Evolutionary conservation across 306 rosid species (phyloP).

Genomic region (Prunus campanulata): DNA sequence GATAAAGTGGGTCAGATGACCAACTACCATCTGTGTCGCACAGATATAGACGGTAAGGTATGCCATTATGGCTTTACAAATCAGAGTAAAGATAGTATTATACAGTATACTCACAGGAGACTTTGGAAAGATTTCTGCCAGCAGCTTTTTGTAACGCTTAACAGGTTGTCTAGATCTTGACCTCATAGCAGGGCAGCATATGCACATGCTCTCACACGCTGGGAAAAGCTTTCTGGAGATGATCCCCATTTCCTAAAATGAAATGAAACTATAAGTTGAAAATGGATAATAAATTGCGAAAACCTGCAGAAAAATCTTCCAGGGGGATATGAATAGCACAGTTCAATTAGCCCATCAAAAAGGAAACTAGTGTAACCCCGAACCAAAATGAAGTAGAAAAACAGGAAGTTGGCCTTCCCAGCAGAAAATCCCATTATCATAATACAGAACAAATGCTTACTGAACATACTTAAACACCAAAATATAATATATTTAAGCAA

Average conservation of each 20-base stretch:
- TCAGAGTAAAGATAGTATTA: not conserved
- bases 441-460: not conserved
- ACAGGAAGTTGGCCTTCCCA: not conserved
- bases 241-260: conserved; percentile 70
- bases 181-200: conserved; percentile 96
- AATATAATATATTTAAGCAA: not conserved
- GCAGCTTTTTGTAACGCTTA: conserved; percentile 87
- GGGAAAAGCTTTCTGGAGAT: conserved; percentile 92
- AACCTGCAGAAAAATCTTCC: conserved; percentile 17
- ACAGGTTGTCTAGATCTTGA: conserved; percentile 94
- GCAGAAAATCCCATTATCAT: not conserved
- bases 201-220: conserved; percentile 93
- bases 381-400: not conserved
- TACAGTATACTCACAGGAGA: conserved; percentile 57
- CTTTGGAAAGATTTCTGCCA: conserved; percentile 91
- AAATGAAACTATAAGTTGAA: not conserved
- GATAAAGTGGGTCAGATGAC: not conserved
- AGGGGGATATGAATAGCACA: not conserved
- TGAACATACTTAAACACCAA: not conserved
- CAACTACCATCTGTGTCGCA: not conserved
- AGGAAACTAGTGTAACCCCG: not conserved
- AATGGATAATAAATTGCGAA: conserved; percentile 12
- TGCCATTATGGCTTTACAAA: not conserved
- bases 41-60: not conserved
- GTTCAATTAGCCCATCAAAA: not conserved